Evolutionary conservation across 73 alveolate genomes (phyloP), one percentile per base, ranked within the genome.

Genomic region (Breviolum minutum): DNA sequence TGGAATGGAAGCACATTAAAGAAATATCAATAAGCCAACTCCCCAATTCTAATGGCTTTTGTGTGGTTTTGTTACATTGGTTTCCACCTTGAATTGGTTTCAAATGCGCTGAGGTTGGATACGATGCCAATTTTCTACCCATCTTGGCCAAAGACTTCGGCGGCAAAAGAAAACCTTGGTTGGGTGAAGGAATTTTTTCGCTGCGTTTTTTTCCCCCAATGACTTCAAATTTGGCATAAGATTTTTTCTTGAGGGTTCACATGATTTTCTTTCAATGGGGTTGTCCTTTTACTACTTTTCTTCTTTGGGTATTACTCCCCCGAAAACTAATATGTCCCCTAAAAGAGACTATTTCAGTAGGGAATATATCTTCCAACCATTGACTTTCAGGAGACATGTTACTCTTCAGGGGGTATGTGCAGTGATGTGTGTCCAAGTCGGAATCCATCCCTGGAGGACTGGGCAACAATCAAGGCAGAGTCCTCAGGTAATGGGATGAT

Each of bases 71-170:
- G 54, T 3, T 40, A 40, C 3, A 40, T 40, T 26, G n/a, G 77
- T 14, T 14, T 22, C 61, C 86, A 24, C 61, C 26, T 7, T 71
- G 81, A 24, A 24, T 2, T 3, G 3, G 54, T 40, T 40, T 40
- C 54, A 40, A 40, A 3, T 3, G 61, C 7, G 61, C 94, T 26
- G n/a, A 89, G 95, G 96, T n/a, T 90, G 87, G 96, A 90, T 87
- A 90, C 96, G 62, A 90, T 90, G 96, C 96, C 96, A 14, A 54
- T 90, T 30, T 90, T 90, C 87, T 90, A 90, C 87, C 96, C 96
- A 2, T 90, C 96, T 40, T 90, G 96, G 96, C 96, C 96, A n/a
- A 90, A 61, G 94, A 85, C 79, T 24, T 27, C 10, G 83, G 16
- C 32, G n/a, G n/a, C n/a, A n/a, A n/a, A 73, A 40, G 3, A 40